These are phyloP conservation scores for Lepidium sativum DNA, from an alignment of 345 rosid species.

Conservation along the genomic window DNA sequence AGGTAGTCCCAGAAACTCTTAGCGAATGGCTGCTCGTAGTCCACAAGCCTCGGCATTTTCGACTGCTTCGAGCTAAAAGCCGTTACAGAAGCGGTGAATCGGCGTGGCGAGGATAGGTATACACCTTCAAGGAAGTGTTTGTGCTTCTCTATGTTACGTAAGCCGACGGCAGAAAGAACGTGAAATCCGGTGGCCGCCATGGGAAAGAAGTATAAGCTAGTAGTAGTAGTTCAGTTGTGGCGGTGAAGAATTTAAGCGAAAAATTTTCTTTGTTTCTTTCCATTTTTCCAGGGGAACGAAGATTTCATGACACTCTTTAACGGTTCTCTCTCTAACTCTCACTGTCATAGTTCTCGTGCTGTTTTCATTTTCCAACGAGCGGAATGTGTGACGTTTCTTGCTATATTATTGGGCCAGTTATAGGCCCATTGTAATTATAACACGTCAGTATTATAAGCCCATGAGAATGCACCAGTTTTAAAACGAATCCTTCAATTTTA, in stretches of 20 bases:
- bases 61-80: constrained; percentile 2
- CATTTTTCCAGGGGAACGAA: constrained; percentile 11
- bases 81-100: constrained; percentile 5
- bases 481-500: no score
- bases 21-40: constrained; percentile 10
- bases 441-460: no score
- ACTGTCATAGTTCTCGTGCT: background rate
- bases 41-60: background rate
- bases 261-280: background rate
- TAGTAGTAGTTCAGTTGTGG: background rate
- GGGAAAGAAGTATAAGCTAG: constrained; percentile 10
- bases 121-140: background rate
- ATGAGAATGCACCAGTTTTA: no score
- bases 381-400: background rate
- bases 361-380: background rate
- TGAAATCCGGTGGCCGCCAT: constrained; percentile 16
- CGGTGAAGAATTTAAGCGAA: background rate
- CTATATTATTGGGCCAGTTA: no score
- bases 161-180: constrained; percentile 7
- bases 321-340: constrained; percentile 2
- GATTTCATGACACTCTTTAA: background rate
- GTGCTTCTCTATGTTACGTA: background rate
- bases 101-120: background rate
- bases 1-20: constrained; percentile 41
- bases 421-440: no score